Evolutionary conservation across 306 rosid species (phyloP), one percentile per base, ranked within the genome.

Genomic region (Cicer arietinum): DNA sequence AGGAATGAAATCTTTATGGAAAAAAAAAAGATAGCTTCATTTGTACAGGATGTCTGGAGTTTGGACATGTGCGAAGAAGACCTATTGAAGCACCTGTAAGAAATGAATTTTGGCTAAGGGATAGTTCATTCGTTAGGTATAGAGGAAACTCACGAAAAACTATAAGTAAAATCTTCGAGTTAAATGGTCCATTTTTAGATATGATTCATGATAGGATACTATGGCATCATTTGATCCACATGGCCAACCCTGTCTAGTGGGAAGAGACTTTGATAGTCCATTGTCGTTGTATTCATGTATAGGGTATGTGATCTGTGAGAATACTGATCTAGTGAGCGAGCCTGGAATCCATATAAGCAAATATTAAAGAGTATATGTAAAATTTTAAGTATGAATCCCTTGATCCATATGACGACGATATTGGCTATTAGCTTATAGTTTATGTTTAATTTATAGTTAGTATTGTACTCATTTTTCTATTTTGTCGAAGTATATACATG

Each of bases 401-500:
- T 51, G 61, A 51, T 68, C 8, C 69, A 35, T 39, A 5, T 10
- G 8, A 76, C 8, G 52, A 65, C 11, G 45, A 65, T 81, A 58
- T 40, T 7, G 58, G 46, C 61, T 44, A 47, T 73, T 71, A 41
- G 59, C 79, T 65, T 16, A 25, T 71, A 77, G 10, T 77, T 41
- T 54, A 20, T 82, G 47, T 58, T 71, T 16, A 60, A 45, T 68
- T 14, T 56, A 47, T 47, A 47, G 52, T 47, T 50, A n/a, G 37
- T 30, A 6, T 30, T 30, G 37, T 50, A 50, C 20, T n/a, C 56
- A 13, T 6, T 50, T 50, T 50, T 47, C 7, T 50, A 30, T 30
- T 30, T 30, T 30, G 37, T 50, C 6, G 18, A 51, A 51, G 20
- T 14, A n/a, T n/a, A 51, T 30, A 30, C 37, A 30, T 30, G 37